Conservation (phyloP, 1,139 yeast genomes). For the Waltiozyma sp. region DNA sequence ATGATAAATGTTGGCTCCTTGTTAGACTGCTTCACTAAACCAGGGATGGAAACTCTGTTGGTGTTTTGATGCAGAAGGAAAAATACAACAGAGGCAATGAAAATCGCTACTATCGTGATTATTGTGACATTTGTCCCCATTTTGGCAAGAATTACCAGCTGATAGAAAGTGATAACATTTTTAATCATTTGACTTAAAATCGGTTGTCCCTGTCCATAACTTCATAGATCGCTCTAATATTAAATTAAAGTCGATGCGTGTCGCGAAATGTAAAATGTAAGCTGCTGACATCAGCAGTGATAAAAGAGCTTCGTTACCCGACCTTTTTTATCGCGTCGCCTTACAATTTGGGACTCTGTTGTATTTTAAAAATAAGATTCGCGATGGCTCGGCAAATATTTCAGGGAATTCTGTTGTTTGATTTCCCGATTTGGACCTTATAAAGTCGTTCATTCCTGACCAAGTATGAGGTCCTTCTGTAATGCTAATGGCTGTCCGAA, state of each 20-base stretch:
- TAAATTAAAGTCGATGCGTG: too few species aligned
- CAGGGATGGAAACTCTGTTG: constrained; percentile 15
- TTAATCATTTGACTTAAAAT: too few species aligned
- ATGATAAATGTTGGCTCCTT: constrained; percentile 52
- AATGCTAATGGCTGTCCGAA: too few species aligned
- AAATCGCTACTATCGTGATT: neutral
- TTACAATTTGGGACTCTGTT: too few species aligned
- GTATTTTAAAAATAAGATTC: too few species aligned
- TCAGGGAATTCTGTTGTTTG: neutral
- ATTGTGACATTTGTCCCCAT: neutral
- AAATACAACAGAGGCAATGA: neutral
- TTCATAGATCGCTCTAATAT: too few species aligned
- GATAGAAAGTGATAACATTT: neutral
- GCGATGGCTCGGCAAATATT: too few species aligned
- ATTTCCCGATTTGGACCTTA: neutral
- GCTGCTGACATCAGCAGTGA: neutral
- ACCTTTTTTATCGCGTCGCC: too few species aligned
- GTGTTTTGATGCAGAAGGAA: neutral
- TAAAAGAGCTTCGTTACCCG: neutral
- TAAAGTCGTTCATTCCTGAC: too few species aligned
- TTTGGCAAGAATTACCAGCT: neutral
- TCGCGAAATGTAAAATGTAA: too few species aligned
- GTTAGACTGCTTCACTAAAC: constrained; percentile 15
- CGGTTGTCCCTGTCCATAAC: too few species aligned
- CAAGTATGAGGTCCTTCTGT: too few species aligned